Evolutionary conservation across 2,329 filamentous ascomycete species (phyloP).

Genomic region (Ascocoryne sarcoides): DNA sequence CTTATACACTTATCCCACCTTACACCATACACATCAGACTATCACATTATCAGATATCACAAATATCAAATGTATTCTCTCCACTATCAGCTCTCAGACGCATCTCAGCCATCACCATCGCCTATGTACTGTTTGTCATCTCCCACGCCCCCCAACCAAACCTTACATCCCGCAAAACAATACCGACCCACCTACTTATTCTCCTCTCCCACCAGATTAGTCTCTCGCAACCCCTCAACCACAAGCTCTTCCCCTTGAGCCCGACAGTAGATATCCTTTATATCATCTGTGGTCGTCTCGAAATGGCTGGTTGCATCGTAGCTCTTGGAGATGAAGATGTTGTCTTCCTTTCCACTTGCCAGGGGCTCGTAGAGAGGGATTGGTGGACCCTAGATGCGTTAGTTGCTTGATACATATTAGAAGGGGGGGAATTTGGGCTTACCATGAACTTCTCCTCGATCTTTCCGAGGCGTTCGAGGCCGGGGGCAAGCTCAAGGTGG

Average conservation of each 20-base stretch:
- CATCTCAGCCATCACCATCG: no score
- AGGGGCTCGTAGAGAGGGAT: constrained; percentile 92
- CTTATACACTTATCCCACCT: no score
- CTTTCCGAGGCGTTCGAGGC: constrained; percentile 81
- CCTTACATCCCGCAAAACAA: no score
- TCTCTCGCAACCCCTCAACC: constrained; percentile 54
- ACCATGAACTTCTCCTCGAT: constrained; percentile 98
- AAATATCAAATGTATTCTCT: no score
- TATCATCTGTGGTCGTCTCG: constrained; percentile 84
- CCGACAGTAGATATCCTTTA: constrained; percentile 84
- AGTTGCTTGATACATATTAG: no score
- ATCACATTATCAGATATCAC: no score
- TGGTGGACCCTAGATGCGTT: constrained; percentile 52
- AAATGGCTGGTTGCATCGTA: constrained; percentile 98
- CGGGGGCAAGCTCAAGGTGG: constrained; percentile 87
- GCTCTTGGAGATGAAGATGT: constrained; percentile 96
- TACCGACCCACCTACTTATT: constrained; percentile 4
- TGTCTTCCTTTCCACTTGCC: constrained; percentile 73
- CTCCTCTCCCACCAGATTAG: constrained; percentile 58
- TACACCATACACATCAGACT: no score
- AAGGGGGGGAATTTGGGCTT: no score
- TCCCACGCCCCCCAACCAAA: no score
- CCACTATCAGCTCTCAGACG: no score
- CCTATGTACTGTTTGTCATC: no score
- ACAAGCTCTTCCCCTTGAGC: constrained; percentile 64